Conservation (phyloP, 257 asterid genomes). For the Nicotiana tabacum region DNA sequence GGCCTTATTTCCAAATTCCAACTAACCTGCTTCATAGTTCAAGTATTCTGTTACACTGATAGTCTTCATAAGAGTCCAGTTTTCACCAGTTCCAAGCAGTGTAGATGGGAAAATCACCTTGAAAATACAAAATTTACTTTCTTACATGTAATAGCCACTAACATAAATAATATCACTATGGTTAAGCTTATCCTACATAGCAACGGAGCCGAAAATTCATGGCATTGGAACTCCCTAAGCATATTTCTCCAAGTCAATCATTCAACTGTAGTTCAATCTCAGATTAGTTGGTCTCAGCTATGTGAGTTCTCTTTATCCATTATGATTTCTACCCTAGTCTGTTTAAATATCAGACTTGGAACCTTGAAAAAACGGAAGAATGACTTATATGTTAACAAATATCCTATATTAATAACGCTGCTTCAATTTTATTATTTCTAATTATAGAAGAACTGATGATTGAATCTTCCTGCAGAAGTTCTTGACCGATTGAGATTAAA, state of each 20-base stretch:
- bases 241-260: background rate
- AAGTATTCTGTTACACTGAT: conserved; percentile 88
- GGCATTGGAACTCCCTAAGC: background rate
- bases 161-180: background rate
- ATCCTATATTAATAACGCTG: background rate
- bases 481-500: background rate
- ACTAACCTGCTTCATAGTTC: conserved; percentile 86
- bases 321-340: background rate
- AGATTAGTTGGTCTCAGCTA: background rate
- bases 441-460: background rate
- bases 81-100: conserved; percentile 86
- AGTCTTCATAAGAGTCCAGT: conserved; percentile 89
- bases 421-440: background rate
- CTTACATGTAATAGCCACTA: background rate
- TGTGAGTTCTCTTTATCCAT: background rate
- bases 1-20: background rate
- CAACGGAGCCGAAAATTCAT: background rate
- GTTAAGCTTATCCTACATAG: background rate
- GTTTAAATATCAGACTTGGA: background rate
- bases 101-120: conserved; percentile 93
- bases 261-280: background rate
- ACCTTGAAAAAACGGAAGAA: background rate
- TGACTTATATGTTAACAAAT: background rate
- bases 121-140: background rate
- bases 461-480: background rate